phyloP scores from a whole-genome alignment of 768 basidiomycete genomes.

The Sporobolomyces roseus region DNA sequence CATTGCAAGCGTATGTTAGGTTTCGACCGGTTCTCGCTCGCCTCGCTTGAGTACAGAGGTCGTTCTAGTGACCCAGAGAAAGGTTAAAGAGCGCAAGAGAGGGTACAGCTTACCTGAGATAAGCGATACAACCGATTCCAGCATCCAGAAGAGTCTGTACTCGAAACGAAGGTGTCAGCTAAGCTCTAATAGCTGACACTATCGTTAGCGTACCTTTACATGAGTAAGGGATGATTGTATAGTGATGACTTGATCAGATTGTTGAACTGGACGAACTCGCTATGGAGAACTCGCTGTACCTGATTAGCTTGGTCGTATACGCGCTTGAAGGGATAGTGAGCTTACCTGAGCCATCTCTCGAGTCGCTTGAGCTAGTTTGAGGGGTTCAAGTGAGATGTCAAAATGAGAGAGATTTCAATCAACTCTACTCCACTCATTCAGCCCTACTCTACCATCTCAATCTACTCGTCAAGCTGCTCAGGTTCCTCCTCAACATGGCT shows the following conservation, averaged over 20 bases:
- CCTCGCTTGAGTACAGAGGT: background rate
- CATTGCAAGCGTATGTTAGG: background rate
- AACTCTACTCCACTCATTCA: too few relatives aligned
- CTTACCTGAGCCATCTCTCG: constrained; percentile 21
- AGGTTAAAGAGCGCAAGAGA: too few relatives aligned
- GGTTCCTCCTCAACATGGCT: background rate
- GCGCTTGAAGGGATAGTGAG: background rate
- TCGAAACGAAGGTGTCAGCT: background rate
- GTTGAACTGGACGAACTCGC: constrained; percentile 21
- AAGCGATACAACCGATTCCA: constrained; percentile 42
- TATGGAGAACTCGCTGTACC: background rate
- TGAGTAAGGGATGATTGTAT: constrained; percentile 8
- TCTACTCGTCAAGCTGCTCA: constrained; percentile 20
- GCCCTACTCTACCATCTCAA: too few relatives aligned
- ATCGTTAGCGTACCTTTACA: constrained; percentile 14
- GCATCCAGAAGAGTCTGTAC: constrained; percentile 31
- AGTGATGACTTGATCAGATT: constrained; percentile 10
- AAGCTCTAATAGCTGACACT: background rate
- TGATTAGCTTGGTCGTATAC: background rate
- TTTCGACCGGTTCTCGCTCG: background rate
- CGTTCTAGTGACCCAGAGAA: background rate
- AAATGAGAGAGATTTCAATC: too few relatives aligned
- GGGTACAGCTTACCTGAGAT: constrained; percentile 25
- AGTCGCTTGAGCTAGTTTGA: too few relatives aligned
- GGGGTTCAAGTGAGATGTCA: too few relatives aligned